Base-by-base conservation (phyloP, 768 basidiomycete species). In the Tulasnella sp. region DNA sequence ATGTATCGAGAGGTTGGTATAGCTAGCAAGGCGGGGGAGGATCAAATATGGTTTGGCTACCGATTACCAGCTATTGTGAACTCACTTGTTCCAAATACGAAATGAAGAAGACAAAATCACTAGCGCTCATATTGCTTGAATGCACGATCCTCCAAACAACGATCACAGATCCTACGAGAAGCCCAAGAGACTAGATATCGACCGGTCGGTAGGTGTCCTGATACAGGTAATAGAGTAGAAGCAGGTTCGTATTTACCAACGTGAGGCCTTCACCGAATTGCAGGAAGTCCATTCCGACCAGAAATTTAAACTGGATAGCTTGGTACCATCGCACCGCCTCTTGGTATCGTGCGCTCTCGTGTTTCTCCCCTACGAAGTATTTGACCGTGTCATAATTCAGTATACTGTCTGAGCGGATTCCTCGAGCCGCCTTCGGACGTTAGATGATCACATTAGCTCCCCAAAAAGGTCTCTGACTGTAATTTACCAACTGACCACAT, bases 371-470 rank as follows among this genome's bases (percentile, higher is more conserved):
- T n/a, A 82, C 82, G 68, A 92, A 93, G 69, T 89, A 89, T 70
- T 89, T 93, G 65, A 91, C 85, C 4, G 88, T 90, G 70, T 87
- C 86, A 62, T 87, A 88, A 67, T 87, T 87, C 52, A 88, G 77
- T 24, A 90, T 71, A 65, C 82, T 83, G 66, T 92, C 89, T 4
- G 86, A 84, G 64, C 88, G 84, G 54, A 92, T 92, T 7, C 34
- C 34, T 5, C 34, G 34, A 15, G 34, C 15, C 5, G 34, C 34
- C 5, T 38, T 38, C 7, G 34, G 34, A 38, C 34, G 34, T 7
- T 38, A 5, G 34, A 38, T 5, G 34, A 15, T 38, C 34, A 38
- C 15, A 38, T n/a, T n/a, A n/a, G n/a, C n/a, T n/a, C n/a, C n/a
- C n/a, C n/a, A n/a, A n/a, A n/a, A n/a, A n/a, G n/a, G n/a, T n/a